Percentiles rank a stretch among this genome's conserved stretches.
Evolutionary conservation across 2,329 filamentous ascomycete genomes (phyloP).

Genomic region (Gnomoniopsis smithogilvyi): DNA sequence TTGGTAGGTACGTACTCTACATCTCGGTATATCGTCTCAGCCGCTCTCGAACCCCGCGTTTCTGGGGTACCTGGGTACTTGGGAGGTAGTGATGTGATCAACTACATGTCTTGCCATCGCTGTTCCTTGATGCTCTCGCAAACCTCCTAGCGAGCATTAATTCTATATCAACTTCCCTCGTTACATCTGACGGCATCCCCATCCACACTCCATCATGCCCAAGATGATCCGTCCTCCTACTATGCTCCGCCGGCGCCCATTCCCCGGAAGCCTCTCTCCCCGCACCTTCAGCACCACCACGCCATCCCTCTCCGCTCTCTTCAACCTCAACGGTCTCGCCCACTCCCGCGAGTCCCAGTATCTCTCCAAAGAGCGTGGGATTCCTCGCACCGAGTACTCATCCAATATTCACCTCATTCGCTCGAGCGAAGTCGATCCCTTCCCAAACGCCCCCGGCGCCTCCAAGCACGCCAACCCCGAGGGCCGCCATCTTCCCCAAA

Average conservation of each 20-base stretch:
- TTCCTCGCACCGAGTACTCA: constrained; percentile 15
- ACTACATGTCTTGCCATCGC: no score
- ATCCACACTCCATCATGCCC: not conserved
- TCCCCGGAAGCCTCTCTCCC: not conserved
- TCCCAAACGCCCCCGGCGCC: constrained; percentile 8
- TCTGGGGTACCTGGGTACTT: not conserved
- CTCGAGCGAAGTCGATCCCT: constrained; percentile 17
- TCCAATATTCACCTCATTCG: constrained; percentile 14
- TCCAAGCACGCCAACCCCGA: not conserved
- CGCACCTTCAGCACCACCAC: constrained; percentile 4
- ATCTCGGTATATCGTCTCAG: not conserved
- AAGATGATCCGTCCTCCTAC: not conserved
- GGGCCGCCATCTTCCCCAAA: not conserved
- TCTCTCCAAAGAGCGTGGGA: constrained; percentile 11
- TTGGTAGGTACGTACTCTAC: no score
- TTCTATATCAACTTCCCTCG: no score
- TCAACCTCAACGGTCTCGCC: constrained; percentile 12
- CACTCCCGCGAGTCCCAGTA: constrained; percentile 13
- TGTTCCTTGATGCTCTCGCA: no score
- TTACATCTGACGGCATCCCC: no score
- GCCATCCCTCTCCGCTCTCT: not conserved
- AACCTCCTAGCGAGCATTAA: no score
- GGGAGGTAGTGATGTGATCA: not conserved
- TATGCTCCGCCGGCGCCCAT: not conserved
- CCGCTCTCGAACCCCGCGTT: not conserved